phyloP scores from a whole-genome alignment of 805 yeast genomes.

The Ogataea haglerorum region DNA sequence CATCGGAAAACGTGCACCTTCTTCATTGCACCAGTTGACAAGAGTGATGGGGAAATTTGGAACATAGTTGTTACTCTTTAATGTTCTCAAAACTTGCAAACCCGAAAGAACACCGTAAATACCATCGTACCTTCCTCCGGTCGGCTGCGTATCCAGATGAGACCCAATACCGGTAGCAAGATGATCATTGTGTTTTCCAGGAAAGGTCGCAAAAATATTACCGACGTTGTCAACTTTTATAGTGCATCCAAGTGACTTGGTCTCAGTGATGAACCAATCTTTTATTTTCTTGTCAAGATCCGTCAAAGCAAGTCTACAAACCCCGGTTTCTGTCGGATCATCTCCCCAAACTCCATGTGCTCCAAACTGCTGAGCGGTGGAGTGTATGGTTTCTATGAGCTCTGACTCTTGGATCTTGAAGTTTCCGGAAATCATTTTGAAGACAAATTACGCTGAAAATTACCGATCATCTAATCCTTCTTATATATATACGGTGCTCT shows the following conservation, averaged over 20 bases:
- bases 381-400: slow-evolving; percentile 56
- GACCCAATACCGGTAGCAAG: slow-evolving; percentile 62
- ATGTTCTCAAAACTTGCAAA: slow-evolving; percentile 61
- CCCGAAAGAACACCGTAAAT: slow-evolving; percentile 67
- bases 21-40: slow-evolving; percentile 73
- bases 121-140: slow-evolving; percentile 77
- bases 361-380: slow-evolving; percentile 50
- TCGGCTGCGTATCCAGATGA: slow-evolving; percentile 74
- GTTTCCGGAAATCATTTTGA: slow-evolving; percentile 3
- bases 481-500: no score
- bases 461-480: no score
- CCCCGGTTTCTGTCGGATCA: slow-evolving; percentile 57
- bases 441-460: no score
- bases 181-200: slow-evolving; percentile 42
- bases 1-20: slow-evolving; percentile 75
- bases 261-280: slow-evolving; percentile 61
- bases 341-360: slow-evolving; percentile 63
- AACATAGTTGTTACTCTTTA: slow-evolving; percentile 52
- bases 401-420: slow-evolving; percentile 37
- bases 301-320: slow-evolving; percentile 58
- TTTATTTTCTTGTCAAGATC: slow-evolving; percentile 62
- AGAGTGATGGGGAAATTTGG: slow-evolving; percentile 68
- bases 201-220: slow-evolving; percentile 61
- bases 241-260: slow-evolving; percentile 51
- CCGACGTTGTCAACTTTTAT: slow-evolving; percentile 64